phyloP scores from a whole-genome alignment of 768 basidiomycete genomes.

The Lyophyllum decastes region DNA sequence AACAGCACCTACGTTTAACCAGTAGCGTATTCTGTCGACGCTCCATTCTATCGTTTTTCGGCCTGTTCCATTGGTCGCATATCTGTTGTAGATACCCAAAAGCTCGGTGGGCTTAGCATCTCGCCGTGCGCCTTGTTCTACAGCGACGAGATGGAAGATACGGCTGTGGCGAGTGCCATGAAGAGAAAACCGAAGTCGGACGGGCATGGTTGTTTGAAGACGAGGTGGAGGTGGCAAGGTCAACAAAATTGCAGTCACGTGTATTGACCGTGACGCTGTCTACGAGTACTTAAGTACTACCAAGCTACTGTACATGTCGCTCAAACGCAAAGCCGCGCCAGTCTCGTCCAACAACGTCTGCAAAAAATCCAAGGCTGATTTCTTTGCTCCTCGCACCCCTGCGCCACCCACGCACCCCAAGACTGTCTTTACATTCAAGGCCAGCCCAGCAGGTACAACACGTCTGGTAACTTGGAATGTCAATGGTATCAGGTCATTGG shows the following conservation, averaged over 20 bases:
- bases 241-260: constrained; percentile 13
- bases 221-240: not conserved
- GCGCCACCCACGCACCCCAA: not conserved
- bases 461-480: constrained; percentile 16
- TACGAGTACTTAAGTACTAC: no score
- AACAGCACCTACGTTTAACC: constrained; percentile 83
- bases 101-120: constrained; percentile 88
- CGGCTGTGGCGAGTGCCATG: constrained; percentile 76
- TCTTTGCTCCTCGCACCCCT: not conserved
- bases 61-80: constrained; percentile 44
- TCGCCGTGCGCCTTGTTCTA: constrained; percentile 67
- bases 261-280: not conserved
- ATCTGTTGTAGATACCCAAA: constrained; percentile 84
- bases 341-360: not conserved
- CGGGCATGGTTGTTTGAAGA: constrained; percentile 55
- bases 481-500: constrained; percentile 13
- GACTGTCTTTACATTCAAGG: not conserved
- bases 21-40: constrained; percentile 85
- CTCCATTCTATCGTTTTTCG: constrained; percentile 89
- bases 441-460: not conserved
- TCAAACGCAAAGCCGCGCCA: not conserved
- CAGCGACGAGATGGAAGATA: constrained; percentile 85
- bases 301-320: not conserved
- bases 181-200: constrained; percentile 84
- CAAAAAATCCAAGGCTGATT: not conserved